Evolutionary conservation across 306 rosid genomes (phyloP).

Genomic region (Hippophae rhamnoides): DNA sequence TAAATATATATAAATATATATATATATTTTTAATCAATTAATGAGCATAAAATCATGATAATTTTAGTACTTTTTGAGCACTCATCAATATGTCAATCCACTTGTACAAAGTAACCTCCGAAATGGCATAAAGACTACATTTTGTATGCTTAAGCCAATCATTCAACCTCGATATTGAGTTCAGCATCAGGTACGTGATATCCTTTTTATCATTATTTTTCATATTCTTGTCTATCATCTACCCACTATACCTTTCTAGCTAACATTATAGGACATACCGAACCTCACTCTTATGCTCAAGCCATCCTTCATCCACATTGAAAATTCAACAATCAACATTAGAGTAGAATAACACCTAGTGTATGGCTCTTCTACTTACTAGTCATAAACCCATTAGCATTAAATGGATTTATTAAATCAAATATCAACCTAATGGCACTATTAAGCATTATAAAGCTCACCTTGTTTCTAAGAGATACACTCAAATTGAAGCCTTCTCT

Average conservation of each 20-base stretch:
- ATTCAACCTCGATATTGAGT: not conserved
- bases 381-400: too few species aligned
- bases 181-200: not conserved
- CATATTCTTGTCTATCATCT: conserved; percentile 11
- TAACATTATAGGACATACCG: conserved; percentile 1
- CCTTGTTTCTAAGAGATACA: too few species aligned
- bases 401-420: too few species aligned
- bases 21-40: too few species aligned
- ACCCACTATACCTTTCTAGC: not conserved
- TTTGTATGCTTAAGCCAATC: not conserved
- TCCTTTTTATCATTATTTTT: not conserved
- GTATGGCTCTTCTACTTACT: not conserved
- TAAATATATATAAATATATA: too few species aligned
- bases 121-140: not conserved
- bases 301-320: conserved; percentile 2
- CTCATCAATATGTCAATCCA: too few species aligned
- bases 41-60: too few species aligned
- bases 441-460: too few species aligned
- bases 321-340: not conserved
- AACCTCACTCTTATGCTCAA: not conserved
- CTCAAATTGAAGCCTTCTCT: too few species aligned
- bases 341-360: not conserved
- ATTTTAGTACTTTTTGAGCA: too few species aligned
- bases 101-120: not conserved
- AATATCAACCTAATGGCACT: too few species aligned